These are phyloP conservation scores for Yamadazyma philogaea DNA, from an alignment of 805 yeast genomes.

Conservation along the genomic window DNA sequence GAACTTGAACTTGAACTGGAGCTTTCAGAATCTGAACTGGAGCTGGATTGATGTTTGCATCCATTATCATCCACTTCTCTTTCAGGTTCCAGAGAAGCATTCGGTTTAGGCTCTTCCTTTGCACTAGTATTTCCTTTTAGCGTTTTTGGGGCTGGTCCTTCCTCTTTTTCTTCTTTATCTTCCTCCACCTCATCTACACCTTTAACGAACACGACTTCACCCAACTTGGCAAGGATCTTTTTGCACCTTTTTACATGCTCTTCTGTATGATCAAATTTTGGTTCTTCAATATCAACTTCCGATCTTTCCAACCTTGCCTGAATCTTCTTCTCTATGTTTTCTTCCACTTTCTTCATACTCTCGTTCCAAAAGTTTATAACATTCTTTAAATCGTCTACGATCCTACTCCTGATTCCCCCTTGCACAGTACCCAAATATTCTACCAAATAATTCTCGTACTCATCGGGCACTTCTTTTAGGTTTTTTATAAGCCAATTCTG, in stretches of 20 bases:
- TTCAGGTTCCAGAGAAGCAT: conserved; percentile 1
- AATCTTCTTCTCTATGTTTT: conserved; percentile 35
- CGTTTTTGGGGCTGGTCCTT: too few species aligned
- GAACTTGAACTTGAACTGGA: conserved; percentile 4
- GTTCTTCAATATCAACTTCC: conserved; percentile 16
- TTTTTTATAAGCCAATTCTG: conserved; percentile 82
- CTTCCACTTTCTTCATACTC: conserved; percentile 40
- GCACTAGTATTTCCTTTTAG: conserved; percentile 10
- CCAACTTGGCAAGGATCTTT: conserved; percentile 37
- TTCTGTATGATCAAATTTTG: conserved; percentile 13
- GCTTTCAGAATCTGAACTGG: conserved; percentile 3
- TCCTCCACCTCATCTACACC: conserved; percentile 14
- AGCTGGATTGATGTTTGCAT: too few species aligned
- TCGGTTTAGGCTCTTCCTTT: conserved; percentile 1
- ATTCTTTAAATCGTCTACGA: conserved; percentile 46
- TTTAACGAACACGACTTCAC: conserved; percentile 11
- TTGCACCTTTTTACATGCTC: conserved; percentile 44
- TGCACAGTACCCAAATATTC: conserved; percentile 58
- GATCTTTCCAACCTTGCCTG: conserved; percentile 24
- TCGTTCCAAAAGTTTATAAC: conserved; percentile 58
- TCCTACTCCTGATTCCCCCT: conserved; percentile 65
- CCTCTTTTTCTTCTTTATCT: conserved; percentile 12
- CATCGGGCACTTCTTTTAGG: conserved; percentile 47
- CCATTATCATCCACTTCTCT: too few species aligned
- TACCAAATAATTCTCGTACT: conserved; percentile 50